These are phyloP conservation scores for Metschnikowia cubensis DNA, from an alignment of 805 yeast genomes.

Conservation along the genomic window DNA sequence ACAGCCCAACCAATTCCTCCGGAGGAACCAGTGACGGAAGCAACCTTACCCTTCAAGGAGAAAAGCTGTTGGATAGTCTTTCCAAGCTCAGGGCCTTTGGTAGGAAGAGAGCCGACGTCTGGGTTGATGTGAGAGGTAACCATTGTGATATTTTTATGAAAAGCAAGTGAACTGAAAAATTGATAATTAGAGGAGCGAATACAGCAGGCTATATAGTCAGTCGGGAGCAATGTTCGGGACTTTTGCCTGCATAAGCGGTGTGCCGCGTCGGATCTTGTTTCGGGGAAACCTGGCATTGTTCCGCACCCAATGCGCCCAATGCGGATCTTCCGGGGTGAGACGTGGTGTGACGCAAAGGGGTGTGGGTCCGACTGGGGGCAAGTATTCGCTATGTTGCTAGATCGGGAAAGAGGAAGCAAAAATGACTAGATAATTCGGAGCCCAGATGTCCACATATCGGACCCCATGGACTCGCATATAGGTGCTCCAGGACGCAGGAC, in stretches of 20 bases:
- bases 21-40: conserved; percentile 82
- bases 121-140: conserved; percentile 25
- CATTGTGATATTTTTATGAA: conserved; percentile 8
- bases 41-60: conserved; percentile 76
- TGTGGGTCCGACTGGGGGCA: background rate
- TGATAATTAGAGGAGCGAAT: background rate
- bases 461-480: background rate
- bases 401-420: background rate
- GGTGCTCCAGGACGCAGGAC: background rate
- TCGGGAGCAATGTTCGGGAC: conserved; percentile 5
- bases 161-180: conserved; percentile 1
- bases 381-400: background rate
- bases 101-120: conserved; percentile 38
- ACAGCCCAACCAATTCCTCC: conserved; percentile 80
- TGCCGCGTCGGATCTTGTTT: conserved; percentile 5
- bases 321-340: background rate
- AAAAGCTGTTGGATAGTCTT: conserved; percentile 61
- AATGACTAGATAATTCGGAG: background rate
- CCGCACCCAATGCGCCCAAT: background rate
- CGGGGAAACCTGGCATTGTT: conserved; percentile 3
- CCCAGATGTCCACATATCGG: background rate
- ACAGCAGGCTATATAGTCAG: conserved; percentile 2
- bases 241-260: conserved; percentile 1
- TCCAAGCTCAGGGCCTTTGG: conserved; percentile 47
- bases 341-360: background rate